Base-by-base conservation (phyloP, 1,139 yeast genomes). In the Yamadazyma songkhlaensis region DNA sequence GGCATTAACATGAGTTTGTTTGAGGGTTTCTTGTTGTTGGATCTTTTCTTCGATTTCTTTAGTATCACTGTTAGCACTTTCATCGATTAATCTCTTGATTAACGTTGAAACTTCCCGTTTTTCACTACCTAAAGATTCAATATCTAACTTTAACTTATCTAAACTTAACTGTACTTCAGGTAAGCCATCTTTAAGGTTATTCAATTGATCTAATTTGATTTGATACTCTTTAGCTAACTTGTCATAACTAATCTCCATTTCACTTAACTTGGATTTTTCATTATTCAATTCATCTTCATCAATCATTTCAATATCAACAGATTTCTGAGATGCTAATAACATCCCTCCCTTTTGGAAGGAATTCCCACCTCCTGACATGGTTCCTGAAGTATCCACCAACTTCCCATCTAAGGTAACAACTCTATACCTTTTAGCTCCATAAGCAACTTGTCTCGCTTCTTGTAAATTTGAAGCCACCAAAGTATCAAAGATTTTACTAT, bases 361-460 rank as follows among this genome's bases (percentile, higher is more conserved):
- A 34, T 74, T 77, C 38, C 97, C 97, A 61, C 99, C 99, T 52
- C 99, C 99, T 36, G 95, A 81, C 84, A 94, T 84, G 2, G 97
- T 86, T 60, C 99, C 99, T 2, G 96, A 85, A n/a, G 84, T 80
- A 54, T 90, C 97, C 40, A 94, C 92, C 25, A 92, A 69, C 50
- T 88, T 85, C 23, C 99, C 99, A 59, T 87, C 96, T 11, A 89
- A 61, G 0, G 98, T 88, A 0, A 94, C 98, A 9, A 90, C 97
- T 52, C 95, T 77, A 73, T 80, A 87, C 44, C 96, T 68, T 45
- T 72, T 78, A 3, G 72, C 65, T 2, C 97, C 96, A 64, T 84
- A 92, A 0, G 98, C 97, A 28, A 92, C 95, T 31, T 75, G 65
- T 47, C 88, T 83, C 0, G 98, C 99, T 51, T 85, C 90, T 29